Conservation (phyloP, 306 rosid genomes). For the Sicyos baderoa region DNA sequence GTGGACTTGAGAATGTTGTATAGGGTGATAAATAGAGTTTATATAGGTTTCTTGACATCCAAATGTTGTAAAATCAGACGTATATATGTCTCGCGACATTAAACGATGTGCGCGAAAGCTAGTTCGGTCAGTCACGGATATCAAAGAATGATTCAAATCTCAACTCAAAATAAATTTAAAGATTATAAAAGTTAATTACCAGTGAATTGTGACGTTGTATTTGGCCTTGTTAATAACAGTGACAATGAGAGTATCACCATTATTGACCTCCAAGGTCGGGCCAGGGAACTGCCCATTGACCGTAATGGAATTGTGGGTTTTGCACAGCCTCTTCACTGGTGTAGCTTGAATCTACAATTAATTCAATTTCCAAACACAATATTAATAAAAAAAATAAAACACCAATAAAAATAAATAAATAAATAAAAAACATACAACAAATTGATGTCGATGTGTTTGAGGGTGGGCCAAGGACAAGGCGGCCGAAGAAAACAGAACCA, state of each 20-base stretch:
- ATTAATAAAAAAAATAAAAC: neutral
- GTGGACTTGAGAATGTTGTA: too few species aligned
- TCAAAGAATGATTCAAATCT: too few species aligned
- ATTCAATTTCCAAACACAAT: neutral
- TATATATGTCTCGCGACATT: too few species aligned
- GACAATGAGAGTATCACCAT: conserved; percentile 75
- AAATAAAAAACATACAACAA: conserved; percentile 47
- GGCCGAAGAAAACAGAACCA: conserved; percentile 47
- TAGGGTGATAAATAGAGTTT: too few species aligned
- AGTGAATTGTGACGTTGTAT: conserved; percentile 76
- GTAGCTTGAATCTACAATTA: conserved; percentile 58
- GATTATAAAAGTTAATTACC: conserved; percentile 32
- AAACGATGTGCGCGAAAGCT: too few species aligned
- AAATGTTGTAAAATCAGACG: too few species aligned
- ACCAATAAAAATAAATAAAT: neutral
- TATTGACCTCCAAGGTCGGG: conserved; percentile 72
- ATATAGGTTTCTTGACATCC: too few species aligned
- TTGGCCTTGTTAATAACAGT: conserved; percentile 77
- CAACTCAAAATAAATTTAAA: too few species aligned
- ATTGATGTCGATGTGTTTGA: conserved; percentile 52
- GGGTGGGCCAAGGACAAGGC: conserved; percentile 40
- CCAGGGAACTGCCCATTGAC: conserved; percentile 91
- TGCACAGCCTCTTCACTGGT: conserved; percentile 99
- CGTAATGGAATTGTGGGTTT: conserved; percentile 56
- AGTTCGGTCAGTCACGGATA: too few species aligned